Conservation (phyloP, 2,329 filamentous ascomycete species). For the Sclerotinia trifoliorum region DNA sequence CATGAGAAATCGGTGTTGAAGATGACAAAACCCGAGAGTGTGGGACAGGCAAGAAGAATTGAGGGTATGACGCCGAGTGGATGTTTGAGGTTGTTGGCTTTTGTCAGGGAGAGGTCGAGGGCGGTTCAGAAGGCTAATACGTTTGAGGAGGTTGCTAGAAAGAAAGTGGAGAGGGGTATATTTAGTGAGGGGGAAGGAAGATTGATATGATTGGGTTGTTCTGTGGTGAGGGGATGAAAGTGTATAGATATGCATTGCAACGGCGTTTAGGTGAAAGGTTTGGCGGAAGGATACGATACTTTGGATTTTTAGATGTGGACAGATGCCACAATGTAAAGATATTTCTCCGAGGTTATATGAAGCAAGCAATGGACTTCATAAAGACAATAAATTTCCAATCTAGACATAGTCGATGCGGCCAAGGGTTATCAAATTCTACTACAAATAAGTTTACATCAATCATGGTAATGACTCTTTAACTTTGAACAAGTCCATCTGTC, state of each 20-base stretch:
- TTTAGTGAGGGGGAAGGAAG: not conserved
- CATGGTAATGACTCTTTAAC: not conserved
- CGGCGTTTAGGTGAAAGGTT: conserved; percentile 4
- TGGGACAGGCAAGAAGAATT: conserved; percentile 84
- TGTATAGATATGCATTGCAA: conserved; percentile 13
- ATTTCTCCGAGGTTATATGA: not conserved
- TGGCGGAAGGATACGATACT: not conserved
- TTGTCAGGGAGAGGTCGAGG: conserved; percentile 46
- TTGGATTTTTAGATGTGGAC: not conserved
- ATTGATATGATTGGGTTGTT: not conserved
- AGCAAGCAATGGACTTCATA: not conserved
- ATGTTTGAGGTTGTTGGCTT: conserved; percentile 58
- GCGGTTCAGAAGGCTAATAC: conserved; percentile 25
- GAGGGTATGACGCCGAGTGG: conserved; percentile 72
- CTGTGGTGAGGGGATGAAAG: not conserved
- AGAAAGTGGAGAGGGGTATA: conserved; percentile 2
- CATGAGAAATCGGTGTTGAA: conserved; percentile 74
- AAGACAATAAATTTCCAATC: not conserved
- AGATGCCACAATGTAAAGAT: not conserved
- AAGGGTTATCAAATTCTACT: not conserved
- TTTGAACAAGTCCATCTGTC: not conserved
- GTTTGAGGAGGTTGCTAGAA: conserved; percentile 29
- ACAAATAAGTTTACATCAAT: too few species aligned
- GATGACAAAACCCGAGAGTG: conserved; percentile 71
- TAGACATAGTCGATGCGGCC: not conserved